Evolutionary conservation across 768 basidiomycete genomes (phyloP).

Genomic region (Mycena vitilis): DNA sequence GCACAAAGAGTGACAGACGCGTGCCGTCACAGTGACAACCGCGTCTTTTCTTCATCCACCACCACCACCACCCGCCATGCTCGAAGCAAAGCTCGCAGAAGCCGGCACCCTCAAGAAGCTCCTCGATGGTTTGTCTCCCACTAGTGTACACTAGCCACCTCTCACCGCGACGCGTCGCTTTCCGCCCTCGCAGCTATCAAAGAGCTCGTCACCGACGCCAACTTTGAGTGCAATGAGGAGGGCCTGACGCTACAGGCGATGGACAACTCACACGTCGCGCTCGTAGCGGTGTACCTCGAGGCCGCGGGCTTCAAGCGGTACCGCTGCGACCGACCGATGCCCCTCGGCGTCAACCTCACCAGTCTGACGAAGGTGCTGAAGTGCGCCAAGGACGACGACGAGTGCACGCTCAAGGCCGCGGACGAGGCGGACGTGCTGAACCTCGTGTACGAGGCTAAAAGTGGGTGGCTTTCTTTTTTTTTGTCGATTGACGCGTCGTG

Average conservation of each 20-base stretch:
- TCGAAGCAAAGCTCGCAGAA: slow-evolving; percentile 92
- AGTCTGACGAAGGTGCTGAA: slow-evolving; percentile 96
- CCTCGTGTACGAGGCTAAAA: slow-evolving; percentile 89
- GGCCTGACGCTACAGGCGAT: slow-evolving; percentile 97
- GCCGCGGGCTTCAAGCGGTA: slow-evolving; percentile 85
- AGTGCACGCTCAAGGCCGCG: slow-evolving; percentile 88
- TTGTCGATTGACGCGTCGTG: slow-evolving; percentile 10
- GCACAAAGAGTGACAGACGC: slow-evolving; percentile 23
- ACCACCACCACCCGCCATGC: slow-evolving; percentile 57
- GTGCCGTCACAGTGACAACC: slow-evolving; percentile 25
- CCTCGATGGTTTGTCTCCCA: slow-evolving; percentile 77
- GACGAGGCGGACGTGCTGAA: slow-evolving; percentile 93
- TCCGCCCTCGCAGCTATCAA: slow-evolving; percentile 80
- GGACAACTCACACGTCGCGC: slow-evolving; percentile 99
- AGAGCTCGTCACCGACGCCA: slow-evolving; percentile 96
- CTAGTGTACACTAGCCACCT: neutral
- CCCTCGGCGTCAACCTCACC: slow-evolving; percentile 86
- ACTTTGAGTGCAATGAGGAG: slow-evolving; percentile 97
- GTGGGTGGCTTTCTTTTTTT: slow-evolving; percentile 57
- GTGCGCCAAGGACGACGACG: slow-evolving; percentile 96
- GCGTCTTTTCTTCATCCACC: slow-evolving; percentile 31
- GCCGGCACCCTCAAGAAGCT: slow-evolving; percentile 93
- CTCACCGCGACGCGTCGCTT: slow-evolving; percentile 15
- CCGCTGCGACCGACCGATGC: slow-evolving; percentile 96
- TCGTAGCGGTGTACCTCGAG: slow-evolving; percentile 88